Evolutionary conservation across 192 early-diverging fungal species (phyloP).

Genomic region (Diversispora epigaea): DNA sequence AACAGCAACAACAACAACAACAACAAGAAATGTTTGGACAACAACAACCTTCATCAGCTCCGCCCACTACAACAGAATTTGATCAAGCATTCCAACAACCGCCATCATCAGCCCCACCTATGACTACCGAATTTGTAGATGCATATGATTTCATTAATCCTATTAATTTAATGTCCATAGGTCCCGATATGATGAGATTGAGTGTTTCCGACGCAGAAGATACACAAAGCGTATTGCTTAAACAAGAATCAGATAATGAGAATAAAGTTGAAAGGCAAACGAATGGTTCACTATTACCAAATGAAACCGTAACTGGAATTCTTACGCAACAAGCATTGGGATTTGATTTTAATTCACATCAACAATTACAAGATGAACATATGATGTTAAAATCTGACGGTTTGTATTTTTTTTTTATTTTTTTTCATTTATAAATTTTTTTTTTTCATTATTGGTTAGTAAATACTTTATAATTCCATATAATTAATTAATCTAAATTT

Average conservation of each 20-base stretch:
- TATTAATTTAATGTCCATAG: conserved; percentile 4
- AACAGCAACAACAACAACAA: conserved; percentile 22
- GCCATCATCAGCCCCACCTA: conserved; percentile 22
- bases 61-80: conserved; percentile 35
- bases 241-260: background rate
- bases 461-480: background rate
- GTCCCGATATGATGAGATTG: conserved; percentile 8
- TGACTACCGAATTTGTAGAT: conserved; percentile 23
- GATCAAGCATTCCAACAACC: conserved; percentile 27
- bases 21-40: conserved; percentile 4
- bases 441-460: background rate
- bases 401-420: background rate
- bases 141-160: conserved; percentile 27
- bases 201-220: background rate
- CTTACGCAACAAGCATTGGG: background rate
- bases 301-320: conserved; percentile 11
- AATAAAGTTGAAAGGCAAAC: background rate
- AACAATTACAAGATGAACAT: conserved; percentile 12
- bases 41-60: conserved; percentile 34
- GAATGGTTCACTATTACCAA: conserved; percentile 4
- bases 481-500: background rate
- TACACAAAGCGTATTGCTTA: background rate
- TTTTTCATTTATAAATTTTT: background rate
- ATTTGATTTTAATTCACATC: conserved; percentile 15
- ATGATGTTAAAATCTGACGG: conserved; percentile 16